phyloP scores from a whole-genome alignment of 2,329 filamentous ascomycete genomes.

The Cadophora malorum region DNA sequence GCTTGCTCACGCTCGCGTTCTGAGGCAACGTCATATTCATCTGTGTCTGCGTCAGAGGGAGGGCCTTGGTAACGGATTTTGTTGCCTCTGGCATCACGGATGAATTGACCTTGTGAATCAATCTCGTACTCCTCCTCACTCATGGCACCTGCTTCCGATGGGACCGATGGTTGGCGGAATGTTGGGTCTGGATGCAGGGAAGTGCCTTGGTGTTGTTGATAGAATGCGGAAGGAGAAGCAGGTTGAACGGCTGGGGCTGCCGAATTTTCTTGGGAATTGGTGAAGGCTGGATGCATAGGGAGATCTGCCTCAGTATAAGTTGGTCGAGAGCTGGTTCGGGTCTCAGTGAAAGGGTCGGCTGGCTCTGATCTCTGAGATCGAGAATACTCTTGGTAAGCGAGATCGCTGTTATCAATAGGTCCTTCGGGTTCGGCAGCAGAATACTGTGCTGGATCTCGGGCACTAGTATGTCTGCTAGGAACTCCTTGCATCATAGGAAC shows the following conservation, averaged over 20 bases:
- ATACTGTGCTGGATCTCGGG: conserved; percentile 50
- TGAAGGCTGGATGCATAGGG: conserved; percentile 37
- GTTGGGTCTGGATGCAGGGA: conserved; percentile 47
- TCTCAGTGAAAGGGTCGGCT: conserved; percentile 67
- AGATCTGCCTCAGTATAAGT: conserved; percentile 24
- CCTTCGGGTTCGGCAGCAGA: conserved; percentile 37
- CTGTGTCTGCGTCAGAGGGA: conserved; percentile 58
- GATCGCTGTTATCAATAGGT: conserved; percentile 37
- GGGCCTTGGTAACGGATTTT: conserved; percentile 57
- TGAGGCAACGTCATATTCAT: conserved; percentile 60
- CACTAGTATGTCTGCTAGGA: conserved; percentile 58
- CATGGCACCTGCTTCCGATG: conserved; percentile 61
- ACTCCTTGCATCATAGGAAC: conserved; percentile 86
- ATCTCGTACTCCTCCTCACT: conserved; percentile 76
- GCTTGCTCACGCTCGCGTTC: conserved; percentile 40
- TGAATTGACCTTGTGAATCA: conserved; percentile 65
- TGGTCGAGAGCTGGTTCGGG: conserved; percentile 35
- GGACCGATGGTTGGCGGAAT: conserved; percentile 49
- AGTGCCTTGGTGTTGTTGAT: conserved; percentile 51
- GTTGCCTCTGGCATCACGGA: conserved; percentile 65
- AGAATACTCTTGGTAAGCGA: conserved; percentile 41
- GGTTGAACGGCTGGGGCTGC: conserved; percentile 53
- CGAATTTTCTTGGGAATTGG: conserved; percentile 48
- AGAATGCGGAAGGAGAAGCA: conserved; percentile 49
- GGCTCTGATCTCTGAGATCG: conserved; percentile 57